Conservation (phyloP, 2,329 filamentous ascomycete genomes). For the Nemania sp. region DNA sequence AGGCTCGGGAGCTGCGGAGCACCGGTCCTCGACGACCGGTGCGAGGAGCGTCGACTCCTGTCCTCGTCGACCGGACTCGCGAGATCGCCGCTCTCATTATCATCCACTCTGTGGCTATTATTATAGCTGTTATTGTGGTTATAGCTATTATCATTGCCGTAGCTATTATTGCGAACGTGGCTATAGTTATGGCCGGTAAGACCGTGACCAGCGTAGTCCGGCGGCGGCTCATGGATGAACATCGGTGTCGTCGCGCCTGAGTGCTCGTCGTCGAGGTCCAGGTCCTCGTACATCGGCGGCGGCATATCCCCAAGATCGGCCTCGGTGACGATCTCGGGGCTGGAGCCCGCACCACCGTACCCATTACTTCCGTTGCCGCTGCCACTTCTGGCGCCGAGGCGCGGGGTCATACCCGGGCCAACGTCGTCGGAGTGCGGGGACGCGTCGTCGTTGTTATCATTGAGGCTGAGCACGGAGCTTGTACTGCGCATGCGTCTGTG, state of each 20-base stretch:
- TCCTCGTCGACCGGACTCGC: slow-evolving; percentile 19
- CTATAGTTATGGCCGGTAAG: too few relatives aligned
- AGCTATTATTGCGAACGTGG: too few relatives aligned
- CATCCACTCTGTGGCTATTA: too few relatives aligned
- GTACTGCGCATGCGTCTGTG: slow-evolving; percentile 52
- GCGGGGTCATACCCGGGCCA: too few relatives aligned
- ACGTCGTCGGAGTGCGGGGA: slow-evolving; percentile 47
- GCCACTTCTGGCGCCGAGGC: too few relatives aligned
- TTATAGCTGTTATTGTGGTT: too few relatives aligned
- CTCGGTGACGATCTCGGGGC: slow-evolving; percentile 55
- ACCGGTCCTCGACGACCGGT: slow-evolving; percentile 40
- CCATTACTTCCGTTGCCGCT: too few relatives aligned
- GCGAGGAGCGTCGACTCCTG: slow-evolving; percentile 30
- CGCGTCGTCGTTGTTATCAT: slow-evolving; percentile 47
- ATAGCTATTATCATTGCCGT: too few relatives aligned
- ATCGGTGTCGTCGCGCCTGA: slow-evolving; percentile 46
- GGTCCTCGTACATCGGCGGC: slow-evolving; percentile 58
- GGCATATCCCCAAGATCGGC: slow-evolving; percentile 55
- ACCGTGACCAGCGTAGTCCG: slow-evolving; percentile 49
- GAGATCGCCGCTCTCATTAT: slow-evolving; percentile 33
- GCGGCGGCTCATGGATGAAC: slow-evolving; percentile 51
- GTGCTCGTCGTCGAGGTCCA: slow-evolving; percentile 47
- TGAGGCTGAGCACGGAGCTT: slow-evolving; percentile 61
- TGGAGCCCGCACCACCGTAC: slow-evolving; percentile 56
- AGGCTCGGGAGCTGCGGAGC: slow-evolving; percentile 57